A percentile compares a stretch with the other conserved stretches of the same genome.
These are phyloP conservation scores for Nemania bipapillata DNA, from an alignment of 2,329 filamentous ascomycete species.

Conservation along the genomic window DNA sequence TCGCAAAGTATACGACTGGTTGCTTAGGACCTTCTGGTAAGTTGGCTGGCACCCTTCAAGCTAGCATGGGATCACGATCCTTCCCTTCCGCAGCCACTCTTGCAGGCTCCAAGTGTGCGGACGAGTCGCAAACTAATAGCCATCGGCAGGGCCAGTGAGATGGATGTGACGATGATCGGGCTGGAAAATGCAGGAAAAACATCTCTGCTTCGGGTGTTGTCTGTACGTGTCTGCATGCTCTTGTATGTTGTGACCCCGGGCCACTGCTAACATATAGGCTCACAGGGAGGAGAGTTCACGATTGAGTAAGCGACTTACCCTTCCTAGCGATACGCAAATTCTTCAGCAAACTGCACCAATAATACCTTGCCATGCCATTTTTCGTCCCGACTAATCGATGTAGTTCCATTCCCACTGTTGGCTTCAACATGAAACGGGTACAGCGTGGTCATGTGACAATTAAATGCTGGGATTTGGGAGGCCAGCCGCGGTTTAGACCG, in stretches of 20 bases:
- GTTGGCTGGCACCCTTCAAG: slow-evolving; percentile 51
- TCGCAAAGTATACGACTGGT: slow-evolving; percentile 96
- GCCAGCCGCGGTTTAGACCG: slow-evolving; percentile 93
- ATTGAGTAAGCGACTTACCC: slow-evolving; percentile 80
- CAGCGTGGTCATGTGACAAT: slow-evolving; percentile 98
- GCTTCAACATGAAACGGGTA: slow-evolving; percentile 98
- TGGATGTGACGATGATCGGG: slow-evolving; percentile 99
- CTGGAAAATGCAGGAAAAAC: slow-evolving; percentile 98
- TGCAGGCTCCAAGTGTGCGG: slow-evolving; percentile 34
- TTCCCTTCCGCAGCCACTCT: slow-evolving; percentile 44
- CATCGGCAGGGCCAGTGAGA: slow-evolving; percentile 86
- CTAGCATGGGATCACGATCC: slow-evolving; percentile 46
- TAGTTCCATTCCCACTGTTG: slow-evolving; percentile 97
- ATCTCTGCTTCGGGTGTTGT: slow-evolving; percentile 89
- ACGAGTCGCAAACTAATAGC: slow-evolving; percentile 34
- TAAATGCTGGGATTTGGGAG: slow-evolving; percentile 98
- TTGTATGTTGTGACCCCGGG: slow-evolving; percentile 17
- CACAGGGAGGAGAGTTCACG: slow-evolving; percentile 95
- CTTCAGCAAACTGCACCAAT: slow-evolving; percentile 37
- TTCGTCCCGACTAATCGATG: slow-evolving; percentile 54
- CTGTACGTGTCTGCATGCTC: slow-evolving; percentile 71
- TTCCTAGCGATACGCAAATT: slow-evolving; percentile 21
- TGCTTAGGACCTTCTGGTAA: slow-evolving; percentile 96
- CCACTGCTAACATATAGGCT: slow-evolving; percentile 38
- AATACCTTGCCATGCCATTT: slow-evolving; percentile 32